A percentile compares a stretch with the other conserved stretches of the same genome.
phyloP scores from a whole-genome alignment of 2,329 filamentous ascomycete species.

The Xylariales sp. region DNA sequence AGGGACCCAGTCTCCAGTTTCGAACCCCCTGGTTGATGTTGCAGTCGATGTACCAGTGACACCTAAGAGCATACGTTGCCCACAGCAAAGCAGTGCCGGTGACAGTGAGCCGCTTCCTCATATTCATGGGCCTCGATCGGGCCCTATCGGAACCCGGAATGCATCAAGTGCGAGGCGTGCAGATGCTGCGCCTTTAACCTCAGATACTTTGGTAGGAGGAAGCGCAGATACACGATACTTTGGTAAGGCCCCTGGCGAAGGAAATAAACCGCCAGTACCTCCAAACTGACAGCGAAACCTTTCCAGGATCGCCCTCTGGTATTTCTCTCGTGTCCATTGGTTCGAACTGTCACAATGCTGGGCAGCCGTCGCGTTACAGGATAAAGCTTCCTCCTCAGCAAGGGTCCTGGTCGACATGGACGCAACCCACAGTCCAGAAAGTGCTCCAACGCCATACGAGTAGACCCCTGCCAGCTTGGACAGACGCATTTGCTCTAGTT shows the following conservation, averaged over 20 bases:
- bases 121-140: no score
- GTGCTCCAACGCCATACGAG: background rate
- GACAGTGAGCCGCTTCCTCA: no score
- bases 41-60: no score
- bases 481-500: background rate
- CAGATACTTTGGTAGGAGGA: background rate
- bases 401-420: constrained; percentile 2
- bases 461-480: background rate
- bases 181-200: background rate
- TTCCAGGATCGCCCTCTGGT: background rate
- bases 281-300: background rate
- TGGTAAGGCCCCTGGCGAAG: background rate
- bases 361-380: background rate
- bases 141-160: no score
- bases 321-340: background rate
- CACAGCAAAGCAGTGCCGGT: no score
- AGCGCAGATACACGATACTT: constrained; percentile 1
- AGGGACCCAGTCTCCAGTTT: no score
- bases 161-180: background rate
- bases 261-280: background rate
- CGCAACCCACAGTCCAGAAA: background rate
- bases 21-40: no score
- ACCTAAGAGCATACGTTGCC: no score
- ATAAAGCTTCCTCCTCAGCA: background rate
- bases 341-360: background rate